Base-by-base conservation (phyloP, 306 rosid genomes). In the Fragaria ananassa region DNA sequence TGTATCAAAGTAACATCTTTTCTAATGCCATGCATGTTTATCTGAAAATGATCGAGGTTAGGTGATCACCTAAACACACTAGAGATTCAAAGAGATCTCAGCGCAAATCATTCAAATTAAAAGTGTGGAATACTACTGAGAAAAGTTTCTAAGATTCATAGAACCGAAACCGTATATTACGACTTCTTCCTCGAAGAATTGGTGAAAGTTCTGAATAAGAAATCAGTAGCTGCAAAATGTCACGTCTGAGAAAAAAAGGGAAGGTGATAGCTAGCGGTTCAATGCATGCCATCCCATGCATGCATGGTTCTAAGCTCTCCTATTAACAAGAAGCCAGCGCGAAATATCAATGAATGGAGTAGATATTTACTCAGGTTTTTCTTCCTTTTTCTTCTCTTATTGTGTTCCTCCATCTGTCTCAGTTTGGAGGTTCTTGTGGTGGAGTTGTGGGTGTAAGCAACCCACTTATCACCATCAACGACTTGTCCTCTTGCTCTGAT, bases 401-500 rank as follows among this genome's bases (percentile, higher is more conserved):
- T 58, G 34, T 58, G 34, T 23, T 8, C 34, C 15, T 60, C 35
- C 17, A 27, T 60, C 65, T 60, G 17, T 60, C 17, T 91, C 87
- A 85, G 79, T 34, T 51, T 85, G 70, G 75, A 95, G 87, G 76
- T 90, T 87, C 88, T 31, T 31, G 35, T 31, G 35, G 35, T 31
- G 35, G 35, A 31, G 35, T 56, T 89, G 81, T 90, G 96, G 27
- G 89, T 90, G 86, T 90, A 95, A 44, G 60, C 83, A 50, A 92
- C 29, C 44, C 76, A 83, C 85, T 84, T 89, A 77, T 95, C 99
- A 46, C 99, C 99, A 78, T 87, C 87, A 64, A 95, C 97, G 21
- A 89, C 81, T 73, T 95, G 97, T 79, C 97, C 97, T 72, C 81
- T 90, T 61, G 97, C 99, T 82, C 85, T 89, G 17, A 92, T 91